Base-by-base conservation (phyloP, 495 filamentous ascomycete genomes). In the Penicillium verhagenii region DNA sequence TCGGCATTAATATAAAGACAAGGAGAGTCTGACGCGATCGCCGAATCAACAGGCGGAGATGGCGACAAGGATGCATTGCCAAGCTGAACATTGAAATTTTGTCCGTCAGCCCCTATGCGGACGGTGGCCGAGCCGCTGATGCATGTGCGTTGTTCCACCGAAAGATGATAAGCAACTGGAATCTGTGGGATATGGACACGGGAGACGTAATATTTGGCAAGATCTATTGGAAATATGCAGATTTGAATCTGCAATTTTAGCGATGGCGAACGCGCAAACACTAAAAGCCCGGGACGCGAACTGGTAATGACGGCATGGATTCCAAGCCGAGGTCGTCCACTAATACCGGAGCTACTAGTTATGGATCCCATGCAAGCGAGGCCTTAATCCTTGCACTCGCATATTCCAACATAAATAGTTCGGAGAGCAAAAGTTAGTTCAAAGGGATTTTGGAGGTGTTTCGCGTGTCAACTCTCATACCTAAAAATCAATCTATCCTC, bases 241-340 rank as follows among this genome's bases (percentile, higher is more conserved):
- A n/a, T n/a, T 31, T 8, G 28, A 1, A 10, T 31, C 28, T 31
- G 28, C 28, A 31, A 31, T 8, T 31, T 9, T 10, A 11, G 9
- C 9, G 9, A n/a, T n/a, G n/a, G n/a, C 28, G 45, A 31, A 45
- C n/a, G 18, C 37, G 18, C 19, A 42, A 21, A 20, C 50, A 52
- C 38, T 16, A 31, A 29, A 58, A 59, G 47, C 57, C 54, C 57
- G 65, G 62, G 54, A 67, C 62, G 65, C 54, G 61, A 60, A 8
- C 38, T n/a, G 47, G 52, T 31, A 39, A 67, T 67, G 65, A 67
- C 62, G 62, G 62, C 65, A 65, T 65, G 51, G 47, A 51, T 46
- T 60, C 39, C 50, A 28, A 52, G 59, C 63, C 54, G 57, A 61
- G 50, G 61, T 37, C 13, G 26, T 29, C 38, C 26, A 47, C 50